Conservation (phyloP, 78 protist species). For the Dictyostelium purpureum region DNA sequence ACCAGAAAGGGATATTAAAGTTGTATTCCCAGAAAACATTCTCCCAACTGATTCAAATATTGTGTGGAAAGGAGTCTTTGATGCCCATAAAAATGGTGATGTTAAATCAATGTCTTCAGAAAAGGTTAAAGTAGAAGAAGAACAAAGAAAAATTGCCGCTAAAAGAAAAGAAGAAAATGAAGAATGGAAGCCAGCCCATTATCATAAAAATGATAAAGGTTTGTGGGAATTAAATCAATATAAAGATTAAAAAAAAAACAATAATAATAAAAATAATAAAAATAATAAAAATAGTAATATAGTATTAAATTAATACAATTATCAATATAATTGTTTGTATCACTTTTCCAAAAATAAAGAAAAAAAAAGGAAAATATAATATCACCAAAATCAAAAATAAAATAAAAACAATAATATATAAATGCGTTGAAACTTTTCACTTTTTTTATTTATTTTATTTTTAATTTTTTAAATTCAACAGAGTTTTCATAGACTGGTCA, state of each 20-base stretch:
- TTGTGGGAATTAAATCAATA: slow-evolving; percentile 22
- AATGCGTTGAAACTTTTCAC: too few species aligned
- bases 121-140: slow-evolving; percentile 63
- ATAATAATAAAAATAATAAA: background rate
- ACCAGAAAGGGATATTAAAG: background rate
- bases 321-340: too few species aligned
- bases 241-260: slow-evolving; percentile 1
- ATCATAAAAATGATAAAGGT: background rate
- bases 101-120: slow-evolving; percentile 22
- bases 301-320: background rate
- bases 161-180: slow-evolving; percentile 21
- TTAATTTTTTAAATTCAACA: too few species aligned
- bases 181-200: slow-evolving; percentile 54
- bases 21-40: background rate
- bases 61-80: slow-evolving; percentile 60
- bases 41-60: slow-evolving; percentile 1
- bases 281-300: background rate
- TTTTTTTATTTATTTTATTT: too few species aligned
- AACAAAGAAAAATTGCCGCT: slow-evolving; percentile 57
- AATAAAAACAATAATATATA: too few species aligned
- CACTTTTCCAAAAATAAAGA: too few species aligned
- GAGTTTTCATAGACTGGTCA: too few species aligned
- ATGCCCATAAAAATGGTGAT: background rate
- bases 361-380: too few species aligned
- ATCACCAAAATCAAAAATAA: too few species aligned